Conservation (phyloP, 2,329 filamentous ascomycete genomes). For the Colletotrichum horii region DNA sequence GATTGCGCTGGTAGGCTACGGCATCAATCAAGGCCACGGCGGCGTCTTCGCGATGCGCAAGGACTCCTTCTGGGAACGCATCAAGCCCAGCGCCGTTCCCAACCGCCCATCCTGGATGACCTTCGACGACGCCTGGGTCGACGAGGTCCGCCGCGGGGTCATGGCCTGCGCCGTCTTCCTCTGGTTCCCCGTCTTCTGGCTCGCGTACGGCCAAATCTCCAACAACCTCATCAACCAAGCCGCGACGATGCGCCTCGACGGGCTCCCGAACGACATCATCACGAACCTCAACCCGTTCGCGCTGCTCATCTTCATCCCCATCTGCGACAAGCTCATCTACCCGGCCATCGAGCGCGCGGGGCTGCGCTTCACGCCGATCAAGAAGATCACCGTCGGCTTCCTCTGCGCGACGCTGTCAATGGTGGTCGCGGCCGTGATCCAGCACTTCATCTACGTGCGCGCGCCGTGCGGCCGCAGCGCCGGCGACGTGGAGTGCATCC, state of each 20-base stretch:
- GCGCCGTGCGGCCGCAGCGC: slow-evolving; percentile 54
- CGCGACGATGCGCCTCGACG: slow-evolving; percentile 14
- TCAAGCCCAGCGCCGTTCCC: slow-evolving; percentile 37
- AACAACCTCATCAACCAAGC: slow-evolving; percentile 20
- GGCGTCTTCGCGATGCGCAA: slow-evolving; percentile 48
- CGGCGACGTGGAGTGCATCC: slow-evolving; percentile 45
- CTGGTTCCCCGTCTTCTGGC: slow-evolving; percentile 31
- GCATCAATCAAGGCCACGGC: background rate
- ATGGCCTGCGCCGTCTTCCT: slow-evolving; percentile 60
- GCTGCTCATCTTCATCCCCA: slow-evolving; percentile 75
- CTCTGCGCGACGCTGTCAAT: slow-evolving; percentile 30
- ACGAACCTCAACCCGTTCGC: slow-evolving; percentile 48
- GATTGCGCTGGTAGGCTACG: slow-evolving; percentile 29
- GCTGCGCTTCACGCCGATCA: slow-evolving; percentile 67
- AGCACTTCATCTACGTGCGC: slow-evolving; percentile 56
- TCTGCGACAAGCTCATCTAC: slow-evolving; percentile 67
- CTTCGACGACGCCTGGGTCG: slow-evolving; percentile 71
- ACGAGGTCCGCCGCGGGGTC: slow-evolving; percentile 63
- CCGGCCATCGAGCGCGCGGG: slow-evolving; percentile 58
- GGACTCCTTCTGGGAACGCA: slow-evolving; percentile 54
- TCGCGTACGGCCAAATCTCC: slow-evolving; percentile 16
- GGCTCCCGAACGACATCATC: slow-evolving; percentile 17
- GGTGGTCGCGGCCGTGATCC: slow-evolving; percentile 39
- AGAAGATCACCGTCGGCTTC: slow-evolving; percentile 56
- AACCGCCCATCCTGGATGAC: slow-evolving; percentile 60